phyloP scores from a whole-genome alignment of 2,329 filamentous ascomycete species.

The Trichoderma sp. region DNA sequence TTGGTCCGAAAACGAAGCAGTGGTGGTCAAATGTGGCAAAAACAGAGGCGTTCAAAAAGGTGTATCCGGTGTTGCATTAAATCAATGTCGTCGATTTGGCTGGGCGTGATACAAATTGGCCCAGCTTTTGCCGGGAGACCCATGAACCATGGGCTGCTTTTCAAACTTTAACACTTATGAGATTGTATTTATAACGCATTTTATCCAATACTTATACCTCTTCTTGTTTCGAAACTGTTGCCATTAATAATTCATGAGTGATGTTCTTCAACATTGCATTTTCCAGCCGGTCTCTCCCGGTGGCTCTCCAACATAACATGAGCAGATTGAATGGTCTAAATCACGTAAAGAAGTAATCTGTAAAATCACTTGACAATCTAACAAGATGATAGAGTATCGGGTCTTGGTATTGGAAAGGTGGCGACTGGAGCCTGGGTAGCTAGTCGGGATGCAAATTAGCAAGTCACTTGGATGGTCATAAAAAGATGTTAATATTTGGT shows the following conservation, averaged over 20 bases:
- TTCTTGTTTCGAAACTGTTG: neutral
- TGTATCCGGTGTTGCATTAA: constrained; percentile 19
- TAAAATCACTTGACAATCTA: neutral
- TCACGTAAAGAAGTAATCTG: neutral
- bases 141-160: neutral
- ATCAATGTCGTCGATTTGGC: neutral
- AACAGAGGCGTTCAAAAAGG: constrained; percentile 16
- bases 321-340: neutral
- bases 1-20: constrained; percentile 12
- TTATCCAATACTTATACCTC: neutral
- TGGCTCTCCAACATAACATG: neutral
- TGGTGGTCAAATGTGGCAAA: constrained; percentile 18
- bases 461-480: no score
- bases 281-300: neutral
- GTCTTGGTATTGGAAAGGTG: neutral
- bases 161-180: neutral
- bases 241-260: neutral
- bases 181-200: neutral
- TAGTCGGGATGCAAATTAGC: no score
- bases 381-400: neutral
- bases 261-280: neutral
- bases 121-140: neutral
- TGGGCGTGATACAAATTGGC: neutral
- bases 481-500: no score
- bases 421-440: no score